Evolutionary conservation across 192 early-diverging fungal genomes (phyloP), one percentile per base, ranked within the genome.

Genomic region (Jimgerdemannia flammicorona): DNA sequence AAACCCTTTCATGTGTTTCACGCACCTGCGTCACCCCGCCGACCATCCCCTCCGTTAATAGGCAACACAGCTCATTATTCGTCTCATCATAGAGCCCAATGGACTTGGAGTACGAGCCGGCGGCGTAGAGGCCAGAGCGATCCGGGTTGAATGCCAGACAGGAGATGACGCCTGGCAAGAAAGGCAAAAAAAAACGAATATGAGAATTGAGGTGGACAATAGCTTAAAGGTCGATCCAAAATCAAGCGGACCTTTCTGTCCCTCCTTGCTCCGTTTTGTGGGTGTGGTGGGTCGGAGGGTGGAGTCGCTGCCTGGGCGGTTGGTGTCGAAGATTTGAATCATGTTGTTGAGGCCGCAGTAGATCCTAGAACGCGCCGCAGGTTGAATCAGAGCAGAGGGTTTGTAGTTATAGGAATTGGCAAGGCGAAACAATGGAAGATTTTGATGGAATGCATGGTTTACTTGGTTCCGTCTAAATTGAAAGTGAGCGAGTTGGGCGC

Each of bases 81-180:
- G 67, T 64, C 59, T 84, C 82, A 69, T 91, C 84, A 49, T 91
- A 90, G 14, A 96, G 71, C 3, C 92, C 92, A 49, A 96, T 79
- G 1, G 91, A 85, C 44, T 89, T 87, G 17, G 81, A 73, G 75
- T 91, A 94, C 3, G 94, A 89, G n/a, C 90, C 94, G 41, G 89
- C 90, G 7, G 92, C 95, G 67, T 87, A 89, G 54, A 95, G 73
- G 18, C 88, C 88, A 10, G 85, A 86, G 43, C 80, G 77, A 59
- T 91, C 89, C 0, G 91, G 90, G 65, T 86, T 91, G 74, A 94
- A 92, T 20, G 88, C 86, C 1, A 96, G 65, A 19, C 87, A 88
- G 8, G 95, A 92, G 44, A 96, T 89, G 2, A 94, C 82, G 2
- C 90, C 29, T 29, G 29, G 29, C 1, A 29, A 29, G 29, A 29